Percentiles rank a stretch among this genome's conserved stretches.
phyloP scores from a whole-genome alignment of 1,284 basidiomycete genomes.

The Cryptococcus sp. region DNA sequence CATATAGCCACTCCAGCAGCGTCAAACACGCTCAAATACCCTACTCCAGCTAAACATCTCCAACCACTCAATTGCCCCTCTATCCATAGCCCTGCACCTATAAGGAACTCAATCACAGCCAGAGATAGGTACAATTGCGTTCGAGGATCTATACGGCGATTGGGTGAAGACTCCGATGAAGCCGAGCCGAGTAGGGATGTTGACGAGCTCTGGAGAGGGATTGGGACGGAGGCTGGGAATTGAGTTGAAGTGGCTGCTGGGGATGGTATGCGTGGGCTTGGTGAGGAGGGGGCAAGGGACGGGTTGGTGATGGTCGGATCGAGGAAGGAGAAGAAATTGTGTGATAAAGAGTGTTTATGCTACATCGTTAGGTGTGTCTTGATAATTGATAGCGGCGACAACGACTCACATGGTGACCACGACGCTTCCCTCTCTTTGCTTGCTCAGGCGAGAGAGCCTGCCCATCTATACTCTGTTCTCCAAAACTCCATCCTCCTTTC shows the following conservation, averaged over 20 bases:
- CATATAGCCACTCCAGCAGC: slow-evolving; percentile 68
- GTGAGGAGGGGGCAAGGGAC: slow-evolving; percentile 17
- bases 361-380: too few relatives aligned
- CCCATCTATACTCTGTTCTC: slow-evolving; percentile 16
- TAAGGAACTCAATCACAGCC: slow-evolving; percentile 49
- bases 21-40: slow-evolving; percentile 96
- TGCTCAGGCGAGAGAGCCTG: slow-evolving; percentile 21
- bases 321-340: slow-evolving; percentile 87
- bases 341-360: slow-evolving; percentile 88
- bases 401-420: slow-evolving; percentile 64
- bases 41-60: slow-evolving; percentile 79
- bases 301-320: slow-evolving; percentile 55
- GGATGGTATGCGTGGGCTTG: slow-evolving; percentile 19
- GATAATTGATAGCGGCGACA: too few relatives aligned
- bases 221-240: slow-evolving; percentile 26
- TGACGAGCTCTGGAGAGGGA: slow-evolving; percentile 14
- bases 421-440: slow-evolving; percentile 52
- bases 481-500: slow-evolving; percentile 27
- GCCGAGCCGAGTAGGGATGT: background rate
- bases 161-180: slow-evolving; percentile 23
- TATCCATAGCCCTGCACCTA: slow-evolving; percentile 70
- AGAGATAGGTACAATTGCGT: slow-evolving; percentile 48
- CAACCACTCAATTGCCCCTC: slow-evolving; percentile 86
- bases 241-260: slow-evolving; percentile 1
- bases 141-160: slow-evolving; percentile 39